Evolutionary conservation across 2,329 filamentous ascomycete species (phyloP).

Genomic region (Aspergillus versicolor): DNA sequence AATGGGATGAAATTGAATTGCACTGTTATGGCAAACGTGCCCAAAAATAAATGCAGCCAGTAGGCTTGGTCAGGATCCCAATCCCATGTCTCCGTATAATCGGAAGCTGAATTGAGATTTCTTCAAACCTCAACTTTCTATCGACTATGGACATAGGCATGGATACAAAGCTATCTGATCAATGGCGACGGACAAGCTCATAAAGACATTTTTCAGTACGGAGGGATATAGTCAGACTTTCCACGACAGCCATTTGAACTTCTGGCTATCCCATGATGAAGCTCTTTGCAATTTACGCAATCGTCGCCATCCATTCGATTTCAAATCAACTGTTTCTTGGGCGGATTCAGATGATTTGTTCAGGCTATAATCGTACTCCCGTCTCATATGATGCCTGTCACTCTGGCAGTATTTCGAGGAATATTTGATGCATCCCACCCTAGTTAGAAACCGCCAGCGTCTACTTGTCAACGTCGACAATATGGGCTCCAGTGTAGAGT

Average conservation of each 20-base stretch:
- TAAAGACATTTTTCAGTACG: background rate
- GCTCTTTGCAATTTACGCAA: background rate
- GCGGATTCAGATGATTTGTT: background rate
- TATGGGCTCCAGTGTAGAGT: slow-evolving; percentile 21
- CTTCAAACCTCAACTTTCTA: background rate
- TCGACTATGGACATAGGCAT: background rate
- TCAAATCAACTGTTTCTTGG: background rate
- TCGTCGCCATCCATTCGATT: background rate
- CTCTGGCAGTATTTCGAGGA: slow-evolving; percentile 14
- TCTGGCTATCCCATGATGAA: slow-evolving; percentile 5
- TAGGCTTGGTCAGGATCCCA: background rate
- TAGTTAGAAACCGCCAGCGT: slow-evolving; percentile 10
- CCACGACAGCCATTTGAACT: slow-evolving; percentile 1
- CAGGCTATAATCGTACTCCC: background rate
- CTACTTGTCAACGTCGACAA: slow-evolving; percentile 15
- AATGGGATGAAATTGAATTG: slow-evolving; percentile 39
- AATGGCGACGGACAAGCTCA: background rate
- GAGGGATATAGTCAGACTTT: background rate
- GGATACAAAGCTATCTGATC: background rate
- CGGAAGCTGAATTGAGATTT: background rate
- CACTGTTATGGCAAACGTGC: slow-evolving; percentile 31
- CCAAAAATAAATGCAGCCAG: background rate
- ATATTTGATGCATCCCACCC: slow-evolving; percentile 9
- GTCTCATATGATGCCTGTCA: background rate
- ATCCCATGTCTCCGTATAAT: background rate